Evolutionary conservation across 345 rosid genomes (phyloP).

Genomic region (Linum tenue): DNA sequence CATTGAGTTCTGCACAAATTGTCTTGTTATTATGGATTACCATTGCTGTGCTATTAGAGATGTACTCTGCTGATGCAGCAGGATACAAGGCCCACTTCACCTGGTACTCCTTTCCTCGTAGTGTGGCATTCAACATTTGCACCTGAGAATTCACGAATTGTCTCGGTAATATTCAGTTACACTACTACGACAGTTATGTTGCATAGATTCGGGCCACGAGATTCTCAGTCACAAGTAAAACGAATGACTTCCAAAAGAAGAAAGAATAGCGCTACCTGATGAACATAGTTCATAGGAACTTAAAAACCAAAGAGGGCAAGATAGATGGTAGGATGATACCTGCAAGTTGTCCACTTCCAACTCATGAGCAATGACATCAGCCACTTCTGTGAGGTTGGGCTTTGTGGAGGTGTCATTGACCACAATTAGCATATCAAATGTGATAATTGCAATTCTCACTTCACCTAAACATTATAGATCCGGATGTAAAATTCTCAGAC

Average conservation of each 20-base stretch:
- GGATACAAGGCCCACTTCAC: conserved; percentile 23
- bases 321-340: conserved; percentile 6
- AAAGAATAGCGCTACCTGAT: neutral
- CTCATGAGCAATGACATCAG: conserved; percentile 21
- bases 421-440: conserved; percentile 22
- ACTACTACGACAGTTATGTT: neutral
- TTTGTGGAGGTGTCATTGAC: conserved; percentile 12
- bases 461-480: conserved; percentile 10
- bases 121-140: conserved; percentile 18
- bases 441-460: conserved; percentile 18
- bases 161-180: neutral
- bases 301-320: neutral
- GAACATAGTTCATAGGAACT: conserved; percentile 1
- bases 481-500: neutral
- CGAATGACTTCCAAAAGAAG: too few relatives aligned
- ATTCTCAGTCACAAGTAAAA: too few relatives aligned
- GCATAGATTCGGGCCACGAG: too few relatives aligned
- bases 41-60: conserved; percentile 21
- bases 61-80: conserved; percentile 13
- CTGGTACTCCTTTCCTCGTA: conserved; percentile 13
- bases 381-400: conserved; percentile 22
- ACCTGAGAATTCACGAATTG: conserved; percentile 28
- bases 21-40: conserved; percentile 4
- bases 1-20: neutral
- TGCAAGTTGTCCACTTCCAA: conserved; percentile 17